Conservation (phyloP, 2,329 filamentous ascomycete genomes). For the Pseudopyrenochaeta lycopersici region DNA sequence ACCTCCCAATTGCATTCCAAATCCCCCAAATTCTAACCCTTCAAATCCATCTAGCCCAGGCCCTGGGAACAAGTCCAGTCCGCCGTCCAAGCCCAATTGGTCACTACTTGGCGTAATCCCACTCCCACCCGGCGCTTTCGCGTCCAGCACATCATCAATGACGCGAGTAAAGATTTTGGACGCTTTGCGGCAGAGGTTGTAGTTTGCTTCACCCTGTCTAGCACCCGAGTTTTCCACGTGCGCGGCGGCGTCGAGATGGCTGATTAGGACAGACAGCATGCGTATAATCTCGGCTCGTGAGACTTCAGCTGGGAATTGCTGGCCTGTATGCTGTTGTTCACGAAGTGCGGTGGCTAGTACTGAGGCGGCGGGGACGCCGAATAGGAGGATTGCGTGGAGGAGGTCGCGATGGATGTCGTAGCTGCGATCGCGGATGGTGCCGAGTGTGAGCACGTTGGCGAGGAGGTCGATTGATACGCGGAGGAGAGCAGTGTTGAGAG, state of each 20-base stretch:
- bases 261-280: slow-evolving; percentile 51
- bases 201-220: slow-evolving; percentile 45
- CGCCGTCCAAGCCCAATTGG: slow-evolving; percentile 20
- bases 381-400: slow-evolving; percentile 37
- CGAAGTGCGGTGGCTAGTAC: slow-evolving; percentile 41
- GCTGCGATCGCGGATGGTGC: slow-evolving; percentile 38
- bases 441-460: slow-evolving; percentile 35
- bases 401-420: slow-evolving; percentile 46
- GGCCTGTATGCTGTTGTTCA: slow-evolving; percentile 34
- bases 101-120: slow-evolving; percentile 22
- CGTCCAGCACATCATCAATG: slow-evolving; percentile 42
- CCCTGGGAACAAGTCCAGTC: slow-evolving; percentile 32
- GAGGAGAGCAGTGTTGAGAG: slow-evolving; percentile 33
- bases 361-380: slow-evolving; percentile 38
- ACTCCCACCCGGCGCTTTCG: slow-evolving; percentile 12
- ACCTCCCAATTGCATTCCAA: slow-evolving; percentile 16
- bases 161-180: slow-evolving; percentile 38
- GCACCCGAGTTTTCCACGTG: slow-evolving; percentile 41
- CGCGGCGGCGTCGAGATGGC: slow-evolving; percentile 47
- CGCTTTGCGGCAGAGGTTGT: slow-evolving; percentile 43
- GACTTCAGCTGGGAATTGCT: slow-evolving; percentile 42
- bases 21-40: slow-evolving; percentile 34
- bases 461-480: slow-evolving; percentile 39
- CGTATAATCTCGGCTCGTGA: slow-evolving; percentile 50
- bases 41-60: slow-evolving; percentile 42